Base-by-base conservation (phyloP, 306 rosid genomes). In the Leucaena leucocephala region DNA sequence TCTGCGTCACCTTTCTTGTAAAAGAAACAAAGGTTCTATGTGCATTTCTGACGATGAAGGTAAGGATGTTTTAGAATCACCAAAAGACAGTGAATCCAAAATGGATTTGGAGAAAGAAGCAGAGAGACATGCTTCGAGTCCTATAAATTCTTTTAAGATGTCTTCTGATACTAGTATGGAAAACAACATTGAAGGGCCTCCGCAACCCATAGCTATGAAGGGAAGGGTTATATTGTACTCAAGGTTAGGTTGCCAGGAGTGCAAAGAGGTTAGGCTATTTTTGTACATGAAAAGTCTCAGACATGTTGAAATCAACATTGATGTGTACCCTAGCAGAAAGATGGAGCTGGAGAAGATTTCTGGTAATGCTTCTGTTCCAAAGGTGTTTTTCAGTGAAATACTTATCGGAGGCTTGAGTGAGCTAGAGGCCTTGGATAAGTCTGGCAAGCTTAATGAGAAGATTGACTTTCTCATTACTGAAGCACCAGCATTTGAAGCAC, bases 141-240 rank as follows among this genome's bases (percentile, higher is more conserved):
- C 94, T 69, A 77, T 90, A 39, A 86, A 83, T 86, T 92, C 88
- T 75, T 85, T 92, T 33, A 87, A 78, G 86, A 81, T 69, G 59
- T 67, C 90, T 12, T 87, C 82, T 76, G 89, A 84, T 69, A 81
- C 44, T 79, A 88, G 78, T 81, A 76, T 71, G 58, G 87, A 63
- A 33, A 86, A 80, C 83, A 85, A 87, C 82, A 46, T 73, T 68
- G 88, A 66, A 65, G 89, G 75, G 81, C 71, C 81, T 46, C 33
- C 64, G 38, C 73, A 68, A 58, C 86, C 77, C 16, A 3, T 86
- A 71, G 83, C 68, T 78, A 81, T 95, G 81, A 95, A 85, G 79
- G 98, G 97, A 81, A 89, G 97, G 86, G 79, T 91, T 71, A 79
- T 92, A 52, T 71, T 95, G 62, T 95, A 89, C 82, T 88, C 98